A percentile compares a stretch with the other conserved stretches of the same genome.
Evolutionary conservation across 495 filamentous ascomycete species (phyloP).

Genomic region (Glarea lozoyensis): DNA sequence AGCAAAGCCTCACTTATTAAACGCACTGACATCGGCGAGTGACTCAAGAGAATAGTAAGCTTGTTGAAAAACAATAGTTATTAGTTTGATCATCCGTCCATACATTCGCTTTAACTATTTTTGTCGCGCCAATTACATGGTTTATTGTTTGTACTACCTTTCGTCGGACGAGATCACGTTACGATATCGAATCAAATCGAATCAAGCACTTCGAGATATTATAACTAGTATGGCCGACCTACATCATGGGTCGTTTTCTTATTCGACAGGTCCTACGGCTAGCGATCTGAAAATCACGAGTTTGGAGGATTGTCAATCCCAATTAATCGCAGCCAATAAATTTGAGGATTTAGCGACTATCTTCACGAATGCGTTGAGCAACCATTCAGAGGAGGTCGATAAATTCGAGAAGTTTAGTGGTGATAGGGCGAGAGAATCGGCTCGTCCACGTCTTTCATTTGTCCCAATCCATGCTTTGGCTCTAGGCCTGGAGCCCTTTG

Average conservation of each 20-base stretch:
- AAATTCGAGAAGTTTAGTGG: too few relatives aligned
- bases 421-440: neutral
- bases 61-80: neutral
- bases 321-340: neutral
- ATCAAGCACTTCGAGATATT: neutral
- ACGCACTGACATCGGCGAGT: conserved; percentile 5
- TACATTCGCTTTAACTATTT: too few relatives aligned
- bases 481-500: neutral
- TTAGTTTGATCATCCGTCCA: neutral
- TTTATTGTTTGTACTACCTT: too few relatives aligned
- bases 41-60: neutral
- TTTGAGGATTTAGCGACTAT: neutral
- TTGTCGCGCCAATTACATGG: too few relatives aligned
- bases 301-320: neutral
- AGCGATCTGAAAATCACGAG: neutral
- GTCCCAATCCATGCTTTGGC: neutral
- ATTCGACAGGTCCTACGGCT: neutral
- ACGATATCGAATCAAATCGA: too few relatives aligned
- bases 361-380: neutral
- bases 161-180: too few relatives aligned
- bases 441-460: neutral
- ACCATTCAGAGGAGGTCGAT: too few relatives aligned
- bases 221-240: neutral
- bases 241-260: conserved; percentile 1
- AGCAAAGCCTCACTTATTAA: too few relatives aligned